A percentile compares a stretch with the other conserved stretches of the same genome.
phyloP scores from a whole-genome alignment of 1,284 basidiomycete species.

The Schizophyllum commune region DNA sequence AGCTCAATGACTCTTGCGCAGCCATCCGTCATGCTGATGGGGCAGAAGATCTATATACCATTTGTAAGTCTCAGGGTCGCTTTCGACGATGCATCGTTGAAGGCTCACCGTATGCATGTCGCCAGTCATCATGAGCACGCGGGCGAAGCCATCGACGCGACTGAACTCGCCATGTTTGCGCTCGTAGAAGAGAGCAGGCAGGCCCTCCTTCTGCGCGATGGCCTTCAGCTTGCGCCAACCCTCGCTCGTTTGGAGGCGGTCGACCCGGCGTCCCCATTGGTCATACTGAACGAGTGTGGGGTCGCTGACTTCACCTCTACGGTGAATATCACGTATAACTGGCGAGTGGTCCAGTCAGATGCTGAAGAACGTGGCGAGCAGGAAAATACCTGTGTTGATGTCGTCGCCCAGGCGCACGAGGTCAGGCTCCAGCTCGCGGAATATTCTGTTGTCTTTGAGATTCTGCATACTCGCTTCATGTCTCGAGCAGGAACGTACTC shows the following conservation, averaged over 20 bases:
- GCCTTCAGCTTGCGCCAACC: conserved; percentile 68
- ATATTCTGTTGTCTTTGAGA: conserved; percentile 21
- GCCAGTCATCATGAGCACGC: conserved; percentile 49
- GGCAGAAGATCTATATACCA: conserved; percentile 52
- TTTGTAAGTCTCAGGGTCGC: not conserved
- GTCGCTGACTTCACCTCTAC: conserved; percentile 33
- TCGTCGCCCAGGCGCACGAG: conserved; percentile 47
- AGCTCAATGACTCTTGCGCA: conserved; percentile 65
- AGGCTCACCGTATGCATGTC: conserved; percentile 52
- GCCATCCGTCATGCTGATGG: conserved; percentile 75
- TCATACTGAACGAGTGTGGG: conserved; percentile 58
- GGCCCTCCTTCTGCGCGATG: conserved; percentile 60
- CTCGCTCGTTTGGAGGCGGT: conserved; percentile 59
- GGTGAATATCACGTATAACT: conserved; percentile 35
- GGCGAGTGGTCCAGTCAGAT: too few species aligned
- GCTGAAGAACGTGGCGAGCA: too few species aligned
- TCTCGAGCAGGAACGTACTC: conserved; percentile 20
- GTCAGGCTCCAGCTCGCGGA: conserved; percentile 42
- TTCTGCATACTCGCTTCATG: not conserved
- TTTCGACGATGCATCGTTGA: not conserved
- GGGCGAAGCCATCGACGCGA: conserved; percentile 56
- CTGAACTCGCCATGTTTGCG: conserved; percentile 50
- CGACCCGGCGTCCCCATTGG: conserved; percentile 61
- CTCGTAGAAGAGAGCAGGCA: conserved; percentile 58
- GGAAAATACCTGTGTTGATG: conserved; percentile 47